Evolutionary conservation across 1,139 yeast species (phyloP), one percentile per base, ranked within the genome.

Genomic region (Geotrichum europaeum): DNA sequence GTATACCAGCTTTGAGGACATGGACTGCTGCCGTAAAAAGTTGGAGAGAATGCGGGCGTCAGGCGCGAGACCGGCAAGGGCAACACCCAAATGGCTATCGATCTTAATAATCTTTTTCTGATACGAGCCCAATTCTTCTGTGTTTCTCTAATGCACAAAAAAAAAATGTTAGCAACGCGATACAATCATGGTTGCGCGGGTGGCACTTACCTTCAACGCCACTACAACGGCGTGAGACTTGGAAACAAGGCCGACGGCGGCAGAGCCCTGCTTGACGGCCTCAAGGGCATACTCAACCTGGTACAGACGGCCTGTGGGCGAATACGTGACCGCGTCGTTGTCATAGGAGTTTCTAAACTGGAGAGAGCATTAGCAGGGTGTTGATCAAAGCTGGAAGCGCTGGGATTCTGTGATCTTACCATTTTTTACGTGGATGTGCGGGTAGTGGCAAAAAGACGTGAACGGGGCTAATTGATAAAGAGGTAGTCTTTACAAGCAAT

Each of bases 181-280:
- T n/a, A 32, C 5, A 28, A 28, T 28, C 32, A 28, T 28, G 32
- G 32, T 5, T 49, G 1, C 10, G 32, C 22, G 34, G 49, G 15
- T 32, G 22, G 22, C 4, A 63, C 70, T 32, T 66, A 73, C 76
- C 70, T 92, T 94, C 69, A 94, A 79, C 28, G 97, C 98, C 59
- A 90, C 98, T 69, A 94, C 79, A 18, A 92, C 98, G 34, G 92
- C 97, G 73, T 91, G 89, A 59, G 83, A 84, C 68, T 86, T 84
- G 54, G 97, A 90, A 50, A 89, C 87, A 61, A 94, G 79, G 5
- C 99, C 99, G 49, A 92, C 97, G 15, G 97, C 94, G 2, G 97
- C 98, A 67, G 96, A 87, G 55, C 99, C 99, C 77, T 94, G 99
- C 73, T 94, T 94, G 75, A 94, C 94, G 20, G 99, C 98, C 72